phyloP scores from a whole-genome alignment of 2,329 filamentous ascomycete genomes.

The Colletotrichum lentis region DNA sequence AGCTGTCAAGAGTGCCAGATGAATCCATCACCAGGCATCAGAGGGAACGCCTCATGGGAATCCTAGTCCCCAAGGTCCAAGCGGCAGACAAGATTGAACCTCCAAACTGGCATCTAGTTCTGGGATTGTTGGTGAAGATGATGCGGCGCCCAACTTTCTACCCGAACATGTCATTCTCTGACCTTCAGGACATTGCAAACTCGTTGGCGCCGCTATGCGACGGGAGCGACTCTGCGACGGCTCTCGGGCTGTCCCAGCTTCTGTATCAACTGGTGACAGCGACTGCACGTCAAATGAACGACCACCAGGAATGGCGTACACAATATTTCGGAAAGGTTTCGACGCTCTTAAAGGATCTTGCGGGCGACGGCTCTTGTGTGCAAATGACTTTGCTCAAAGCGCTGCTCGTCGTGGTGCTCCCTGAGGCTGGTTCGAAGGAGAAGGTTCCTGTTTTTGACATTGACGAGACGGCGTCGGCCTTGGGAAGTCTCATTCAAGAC shows the following conservation, averaged over 20 bases:
- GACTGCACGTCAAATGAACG: conserved; percentile 55
- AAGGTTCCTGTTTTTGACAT: conserved; percentile 12
- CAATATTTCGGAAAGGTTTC: conserved; percentile 50
- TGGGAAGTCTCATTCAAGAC: conserved; percentile 22
- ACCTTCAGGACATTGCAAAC: conserved; percentile 49
- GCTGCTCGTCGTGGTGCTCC: conserved; percentile 44
- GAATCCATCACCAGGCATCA: conserved; percentile 54
- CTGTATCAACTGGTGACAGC: conserved; percentile 39
- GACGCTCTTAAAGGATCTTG: conserved; percentile 39
- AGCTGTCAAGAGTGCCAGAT: conserved; percentile 47
- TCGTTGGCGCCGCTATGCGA: conserved; percentile 40
- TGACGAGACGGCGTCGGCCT: neutral
- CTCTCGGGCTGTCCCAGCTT: conserved; percentile 23
- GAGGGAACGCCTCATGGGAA: conserved; percentile 54
- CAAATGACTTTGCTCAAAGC: conserved; percentile 50
- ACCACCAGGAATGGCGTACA: conserved; percentile 54
- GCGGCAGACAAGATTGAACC: conserved; percentile 42
- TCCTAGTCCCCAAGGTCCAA: conserved; percentile 43
- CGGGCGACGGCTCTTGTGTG: conserved; percentile 42
- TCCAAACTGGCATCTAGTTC: conserved; percentile 49
- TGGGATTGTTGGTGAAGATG: conserved; percentile 59
- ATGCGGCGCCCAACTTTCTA: conserved; percentile 63
- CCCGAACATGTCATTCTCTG: conserved; percentile 53
- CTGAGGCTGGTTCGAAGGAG: conserved; percentile 41
- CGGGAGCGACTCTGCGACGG: conserved; percentile 13